Base-by-base conservation (phyloP, 2,329 filamentous ascomycete genomes). In the Neonectria hederae region DNA sequence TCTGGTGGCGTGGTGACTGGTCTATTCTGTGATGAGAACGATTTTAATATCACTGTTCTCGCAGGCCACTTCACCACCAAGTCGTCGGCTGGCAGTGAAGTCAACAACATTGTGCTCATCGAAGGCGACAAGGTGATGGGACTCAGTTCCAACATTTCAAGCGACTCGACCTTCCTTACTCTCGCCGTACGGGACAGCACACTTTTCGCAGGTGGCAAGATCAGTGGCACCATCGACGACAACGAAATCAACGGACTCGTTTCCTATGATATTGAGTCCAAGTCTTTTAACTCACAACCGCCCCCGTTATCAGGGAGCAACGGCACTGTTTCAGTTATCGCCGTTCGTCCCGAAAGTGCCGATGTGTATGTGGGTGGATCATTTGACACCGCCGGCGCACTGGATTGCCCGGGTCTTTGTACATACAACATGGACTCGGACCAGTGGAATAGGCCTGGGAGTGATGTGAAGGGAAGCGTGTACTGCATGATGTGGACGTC, bases 281-380 rank as follows among this genome's bases (percentile, higher is more conserved):
- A 86, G 57, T 83, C 84, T 2, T 94, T 92, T 71, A 82, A 83
- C 60, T 85, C 84, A 2, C 94, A 97, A 73, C 93, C 95, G 1
- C 90, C 94, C 28, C 85, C 90, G 2, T 83, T 98, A 3, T 84
- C 84, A 11, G 94, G 95, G 14, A 82, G 83, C 6, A 86, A 89
- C 66, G 88, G 89, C 26, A 87, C 88, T 3, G 94, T 98, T 45
- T 91, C 93, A 62, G 83, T 92, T 28, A 93, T 99, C 70, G 86
- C 88, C 11, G 84, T 90, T 9, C 90, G 90, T 59, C 92, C 92
- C 0, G 86, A 86, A 59, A 89, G 89, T 19, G 83, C 85, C 1
- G 89, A 96, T 54, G 84, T 99, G 13, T 99, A 92, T 74, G 91
- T 99, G 32, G 95, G 91, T 40, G 96, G 96, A 32, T 88, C 87